Evolutionary conservation across 495 filamentous ascomycete genomes (phyloP).

Genomic region (Bombardia bombarda): DNA sequence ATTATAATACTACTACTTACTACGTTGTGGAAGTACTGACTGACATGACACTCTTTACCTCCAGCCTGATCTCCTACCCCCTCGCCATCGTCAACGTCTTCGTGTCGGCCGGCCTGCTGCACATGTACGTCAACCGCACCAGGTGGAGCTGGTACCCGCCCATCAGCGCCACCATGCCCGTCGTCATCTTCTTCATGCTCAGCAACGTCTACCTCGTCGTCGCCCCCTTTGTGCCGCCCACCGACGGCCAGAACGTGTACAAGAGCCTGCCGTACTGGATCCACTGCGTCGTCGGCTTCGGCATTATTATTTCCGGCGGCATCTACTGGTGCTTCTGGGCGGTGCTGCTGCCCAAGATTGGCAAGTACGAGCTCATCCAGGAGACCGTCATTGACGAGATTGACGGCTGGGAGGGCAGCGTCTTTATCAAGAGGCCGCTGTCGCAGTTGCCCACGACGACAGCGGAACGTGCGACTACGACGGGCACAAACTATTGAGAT

Average conservation of each 20-base stretch:
- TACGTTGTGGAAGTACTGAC: too few relatives aligned
- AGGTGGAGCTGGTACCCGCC: constrained; percentile 34
- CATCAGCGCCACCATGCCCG: constrained; percentile 32
- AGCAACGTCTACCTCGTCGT: constrained; percentile 41
- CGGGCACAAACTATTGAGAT: too few relatives aligned
- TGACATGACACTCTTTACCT: too few relatives aligned
- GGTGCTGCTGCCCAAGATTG: constrained; percentile 50
- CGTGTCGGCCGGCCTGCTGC: constrained; percentile 47
- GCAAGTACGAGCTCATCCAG: constrained; percentile 52
- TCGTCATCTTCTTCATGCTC: constrained; percentile 39
- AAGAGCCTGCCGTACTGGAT: constrained; percentile 36
- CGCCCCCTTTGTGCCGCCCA: constrained; percentile 37
- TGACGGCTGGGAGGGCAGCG: constrained; percentile 35
- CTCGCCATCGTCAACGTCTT: constrained; percentile 53
- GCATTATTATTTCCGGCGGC: constrained; percentile 38
- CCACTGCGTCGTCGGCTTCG: constrained; percentile 39
- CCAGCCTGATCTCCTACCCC: constrained; percentile 54
- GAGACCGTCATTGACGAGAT: constrained; percentile 30
- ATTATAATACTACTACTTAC: too few relatives aligned
- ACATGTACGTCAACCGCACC: constrained; percentile 46
- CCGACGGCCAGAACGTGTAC: constrained; percentile 34
- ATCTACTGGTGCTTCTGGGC: constrained; percentile 71
- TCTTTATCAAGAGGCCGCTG: constrained; percentile 22
- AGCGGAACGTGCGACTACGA: too few relatives aligned
- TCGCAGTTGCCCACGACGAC: background rate